Conservation (phyloP, 176 grass and related monocot genomes). For the Musa troglodytarum region DNA sequence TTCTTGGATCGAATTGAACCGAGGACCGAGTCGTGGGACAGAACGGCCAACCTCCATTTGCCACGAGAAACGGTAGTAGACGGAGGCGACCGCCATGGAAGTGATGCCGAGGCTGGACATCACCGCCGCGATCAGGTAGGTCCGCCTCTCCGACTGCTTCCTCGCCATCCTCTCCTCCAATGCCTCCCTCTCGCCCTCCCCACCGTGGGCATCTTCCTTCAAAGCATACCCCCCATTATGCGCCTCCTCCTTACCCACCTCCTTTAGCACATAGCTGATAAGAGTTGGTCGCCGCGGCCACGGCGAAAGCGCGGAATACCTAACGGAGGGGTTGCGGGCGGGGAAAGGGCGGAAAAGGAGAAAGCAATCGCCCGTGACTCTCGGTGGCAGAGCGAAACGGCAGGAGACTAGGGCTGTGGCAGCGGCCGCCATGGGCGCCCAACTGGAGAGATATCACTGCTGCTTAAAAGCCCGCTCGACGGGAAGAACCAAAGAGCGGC, state of each 20-base stretch:
- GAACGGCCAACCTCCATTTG: conserved; percentile 61
- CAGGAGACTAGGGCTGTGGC: no score
- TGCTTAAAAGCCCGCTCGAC: no score
- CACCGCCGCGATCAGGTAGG: conserved; percentile 72
- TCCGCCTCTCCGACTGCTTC: conserved; percentile 71
- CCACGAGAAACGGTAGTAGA: conserved; percentile 93
- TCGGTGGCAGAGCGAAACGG: no score
- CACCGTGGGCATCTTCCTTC: not conserved
- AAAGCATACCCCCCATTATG: not conserved
- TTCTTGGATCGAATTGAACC: not conserved
- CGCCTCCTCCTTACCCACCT: not conserved
- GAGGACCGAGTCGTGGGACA: not conserved
- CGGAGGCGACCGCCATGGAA: conserved; percentile 68
- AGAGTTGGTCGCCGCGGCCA: no score
- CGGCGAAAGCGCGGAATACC: no score
- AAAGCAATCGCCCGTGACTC: no score
- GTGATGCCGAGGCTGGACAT: conserved; percentile 94
- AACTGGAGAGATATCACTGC: no score
- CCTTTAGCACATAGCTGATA: not conserved
- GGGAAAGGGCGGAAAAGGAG: no score
- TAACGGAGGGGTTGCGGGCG: no score
- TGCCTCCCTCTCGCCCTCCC: not conserved
- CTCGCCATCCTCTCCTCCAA: conserved; percentile 31
- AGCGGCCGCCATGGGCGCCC: no score
- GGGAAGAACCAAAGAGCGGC: no score